Percentiles rank a stretch among this genome's conserved stretches.
Conservation (phyloP, 140 eudicot genomes). For the Anethum foeniculum region DNA sequence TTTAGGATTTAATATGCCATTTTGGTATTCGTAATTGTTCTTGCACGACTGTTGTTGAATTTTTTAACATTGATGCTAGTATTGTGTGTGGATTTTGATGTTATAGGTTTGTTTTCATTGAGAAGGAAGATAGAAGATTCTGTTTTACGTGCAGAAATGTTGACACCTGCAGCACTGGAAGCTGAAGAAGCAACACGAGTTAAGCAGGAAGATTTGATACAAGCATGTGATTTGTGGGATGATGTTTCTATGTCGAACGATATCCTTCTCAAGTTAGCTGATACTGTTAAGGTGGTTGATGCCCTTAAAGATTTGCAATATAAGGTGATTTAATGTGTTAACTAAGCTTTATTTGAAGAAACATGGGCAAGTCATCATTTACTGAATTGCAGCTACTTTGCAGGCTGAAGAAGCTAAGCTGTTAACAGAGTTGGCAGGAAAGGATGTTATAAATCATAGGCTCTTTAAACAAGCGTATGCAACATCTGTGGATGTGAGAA, state of each 20-base stretch:
- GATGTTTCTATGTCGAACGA: slow-evolving; percentile 66
- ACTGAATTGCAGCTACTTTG: slow-evolving; percentile 12
- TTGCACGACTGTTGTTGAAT: not conserved
- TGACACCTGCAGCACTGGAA: slow-evolving; percentile 63
- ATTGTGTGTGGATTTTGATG: slow-evolving; percentile 2
- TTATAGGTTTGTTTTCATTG: slow-evolving; percentile 69
- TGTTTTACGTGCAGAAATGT: slow-evolving; percentile 68
- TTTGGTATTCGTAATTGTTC: not conserved
- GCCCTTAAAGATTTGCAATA: slow-evolving; percentile 65
- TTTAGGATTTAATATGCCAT: not conserved
- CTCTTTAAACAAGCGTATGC: slow-evolving; percentile 80
- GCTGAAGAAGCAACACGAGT: slow-evolving; percentile 52
- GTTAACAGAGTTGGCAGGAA: slow-evolving; percentile 71
- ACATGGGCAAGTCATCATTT: not conserved
- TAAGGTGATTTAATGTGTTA: slow-evolving; percentile 45
- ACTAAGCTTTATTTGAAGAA: not conserved
- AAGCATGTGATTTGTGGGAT: slow-evolving; percentile 73
- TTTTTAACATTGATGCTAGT: not conserved
- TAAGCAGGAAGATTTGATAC: slow-evolving; percentile 55
- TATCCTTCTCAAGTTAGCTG: slow-evolving; percentile 58
- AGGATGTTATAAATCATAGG: slow-evolving; percentile 56
- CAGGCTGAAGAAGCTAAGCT: slow-evolving; percentile 94
- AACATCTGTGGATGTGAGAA: slow-evolving; percentile 59
- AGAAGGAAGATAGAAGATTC: slow-evolving; percentile 84
- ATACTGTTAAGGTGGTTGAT: slow-evolving; percentile 72